Conservation (phyloP, 2,329 filamentous ascomycete species). For the Colletotrichum lentis region DNA sequence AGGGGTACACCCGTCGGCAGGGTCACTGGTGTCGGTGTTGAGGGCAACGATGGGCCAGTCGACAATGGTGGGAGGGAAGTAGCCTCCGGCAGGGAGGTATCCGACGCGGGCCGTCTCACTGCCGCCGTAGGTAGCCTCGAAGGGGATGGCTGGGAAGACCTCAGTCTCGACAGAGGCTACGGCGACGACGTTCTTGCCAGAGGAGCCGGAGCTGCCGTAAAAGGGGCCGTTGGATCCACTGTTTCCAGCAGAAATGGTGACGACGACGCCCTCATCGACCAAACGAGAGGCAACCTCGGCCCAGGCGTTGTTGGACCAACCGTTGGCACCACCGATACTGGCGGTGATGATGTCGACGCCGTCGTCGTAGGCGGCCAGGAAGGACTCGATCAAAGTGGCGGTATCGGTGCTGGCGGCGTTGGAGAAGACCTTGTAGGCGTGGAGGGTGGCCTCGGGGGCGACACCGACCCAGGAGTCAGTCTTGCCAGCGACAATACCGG, state of each 20-base stretch:
- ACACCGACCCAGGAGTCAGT: constrained; percentile 42
- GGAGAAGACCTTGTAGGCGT: constrained; percentile 45
- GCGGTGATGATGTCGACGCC: constrained; percentile 50
- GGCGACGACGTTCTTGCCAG: constrained; percentile 52
- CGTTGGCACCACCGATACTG: constrained; percentile 46
- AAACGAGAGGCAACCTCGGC: constrained; percentile 52
- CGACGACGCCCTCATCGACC: constrained; percentile 56
- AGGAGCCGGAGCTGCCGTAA: constrained; percentile 52
- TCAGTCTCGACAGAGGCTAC: constrained; percentile 54
- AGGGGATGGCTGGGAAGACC: constrained; percentile 43
- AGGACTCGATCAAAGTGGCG: constrained; percentile 52
- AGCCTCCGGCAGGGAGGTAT: constrained; percentile 48
- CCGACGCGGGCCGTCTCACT: constrained; percentile 42
- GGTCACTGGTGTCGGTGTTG: constrained; percentile 41
- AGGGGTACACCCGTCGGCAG: constrained; percentile 43
- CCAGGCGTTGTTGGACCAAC: constrained; percentile 44
- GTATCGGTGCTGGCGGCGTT: constrained; percentile 43
- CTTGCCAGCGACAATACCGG: constrained; percentile 46
- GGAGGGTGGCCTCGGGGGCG: constrained; percentile 44
- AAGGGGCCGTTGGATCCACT: constrained; percentile 59
- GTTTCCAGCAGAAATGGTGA: constrained; percentile 62
- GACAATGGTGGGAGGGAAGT: constrained; percentile 48
- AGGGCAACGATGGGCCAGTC: constrained; percentile 45
- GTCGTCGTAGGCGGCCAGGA: constrained; percentile 48
- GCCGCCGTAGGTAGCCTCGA: constrained; percentile 45